These are phyloP conservation scores for Mimosa bimucronata DNA, from an alignment of 306 rosid genomes.

Conservation along the genomic window DNA sequence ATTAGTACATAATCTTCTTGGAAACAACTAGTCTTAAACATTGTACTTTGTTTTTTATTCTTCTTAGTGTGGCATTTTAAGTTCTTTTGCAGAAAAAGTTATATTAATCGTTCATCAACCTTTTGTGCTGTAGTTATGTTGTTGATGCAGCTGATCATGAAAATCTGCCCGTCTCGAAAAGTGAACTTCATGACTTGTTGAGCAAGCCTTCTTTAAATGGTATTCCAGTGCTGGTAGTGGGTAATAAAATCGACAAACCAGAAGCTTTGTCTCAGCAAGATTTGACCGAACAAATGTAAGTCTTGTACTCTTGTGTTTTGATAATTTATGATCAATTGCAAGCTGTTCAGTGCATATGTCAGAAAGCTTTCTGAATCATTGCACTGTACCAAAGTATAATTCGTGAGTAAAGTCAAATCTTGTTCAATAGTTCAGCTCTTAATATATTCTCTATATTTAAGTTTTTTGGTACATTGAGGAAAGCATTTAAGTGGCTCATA, in stretches of 20 bases:
- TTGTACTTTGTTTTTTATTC: not conserved
- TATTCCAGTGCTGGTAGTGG: slow-evolving; percentile 60
- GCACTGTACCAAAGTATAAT: not conserved
- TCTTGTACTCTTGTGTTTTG: slow-evolving; percentile 1
- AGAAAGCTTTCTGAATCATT: slow-evolving; percentile 25
- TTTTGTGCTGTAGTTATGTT: slow-evolving; percentile 56
- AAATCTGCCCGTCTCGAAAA: slow-evolving; percentile 54
- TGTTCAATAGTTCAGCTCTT: not conserved
- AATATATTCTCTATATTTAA: slow-evolving; percentile 7
- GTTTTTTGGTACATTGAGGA: not conserved
- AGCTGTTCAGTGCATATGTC: not conserved
- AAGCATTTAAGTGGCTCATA: not conserved
- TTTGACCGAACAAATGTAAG: slow-evolving; percentile 68
- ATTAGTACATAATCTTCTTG: not conserved
- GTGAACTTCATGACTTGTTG: slow-evolving; percentile 71
- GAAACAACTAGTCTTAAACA: not conserved
- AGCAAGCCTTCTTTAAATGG: slow-evolving; percentile 65
- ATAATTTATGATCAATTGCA: slow-evolving; percentile 3
- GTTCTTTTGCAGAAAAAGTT: not conserved
- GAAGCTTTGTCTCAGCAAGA: slow-evolving; percentile 59
- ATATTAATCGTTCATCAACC: slow-evolving; percentile 17
- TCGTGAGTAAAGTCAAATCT: not conserved
- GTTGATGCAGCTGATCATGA: slow-evolving; percentile 73
- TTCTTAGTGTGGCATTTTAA: not conserved
- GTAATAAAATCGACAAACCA: slow-evolving; percentile 68